Evolutionary conservation across 148 eudicot genomes (phyloP).

Genomic region (Heliamphora exappendiculata): DNA sequence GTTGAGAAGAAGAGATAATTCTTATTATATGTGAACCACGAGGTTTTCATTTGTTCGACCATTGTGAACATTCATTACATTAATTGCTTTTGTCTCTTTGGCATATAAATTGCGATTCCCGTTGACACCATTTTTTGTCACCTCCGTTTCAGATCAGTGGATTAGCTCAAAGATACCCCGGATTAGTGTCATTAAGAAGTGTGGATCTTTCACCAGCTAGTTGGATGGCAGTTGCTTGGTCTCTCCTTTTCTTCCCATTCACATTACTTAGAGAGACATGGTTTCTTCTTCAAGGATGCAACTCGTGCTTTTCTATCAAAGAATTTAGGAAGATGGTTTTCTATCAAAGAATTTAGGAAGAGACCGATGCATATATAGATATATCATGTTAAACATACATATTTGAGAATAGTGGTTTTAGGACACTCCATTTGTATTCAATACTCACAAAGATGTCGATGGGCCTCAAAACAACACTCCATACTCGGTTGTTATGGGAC

Average conservation of each 20-base stretch:
- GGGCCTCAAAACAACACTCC: too few species aligned
- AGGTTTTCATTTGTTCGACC: not conserved
- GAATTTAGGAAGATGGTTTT: not conserved
- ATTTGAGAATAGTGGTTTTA: not conserved
- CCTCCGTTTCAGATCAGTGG: slow-evolving; percentile 16
- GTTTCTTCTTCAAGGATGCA: not conserved
- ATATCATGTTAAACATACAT: not conserved
- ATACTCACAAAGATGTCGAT: too few species aligned
- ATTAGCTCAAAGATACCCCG: slow-evolving; percentile 10
- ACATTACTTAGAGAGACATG: not conserved
- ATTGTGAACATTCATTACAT: not conserved
- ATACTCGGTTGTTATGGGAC: too few species aligned
- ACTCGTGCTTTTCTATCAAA: not conserved
- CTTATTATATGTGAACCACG: slow-evolving; percentile 10
- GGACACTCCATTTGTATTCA: too few species aligned
- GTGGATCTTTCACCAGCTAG: slow-evolving; percentile 39
- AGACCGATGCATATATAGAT: too few species aligned
- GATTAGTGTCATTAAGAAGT: slow-evolving; percentile 17
- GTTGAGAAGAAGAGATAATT: not conserved
- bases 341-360: not conserved
- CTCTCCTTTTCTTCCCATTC: not conserved
- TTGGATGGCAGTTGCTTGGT: slow-evolving; percentile 38
- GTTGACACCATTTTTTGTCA: not conserved
- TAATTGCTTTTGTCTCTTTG: not conserved
- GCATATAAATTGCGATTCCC: not conserved